Conservation (phyloP, 2,329 filamentous ascomycete genomes). For the Thelonectria olida region DNA sequence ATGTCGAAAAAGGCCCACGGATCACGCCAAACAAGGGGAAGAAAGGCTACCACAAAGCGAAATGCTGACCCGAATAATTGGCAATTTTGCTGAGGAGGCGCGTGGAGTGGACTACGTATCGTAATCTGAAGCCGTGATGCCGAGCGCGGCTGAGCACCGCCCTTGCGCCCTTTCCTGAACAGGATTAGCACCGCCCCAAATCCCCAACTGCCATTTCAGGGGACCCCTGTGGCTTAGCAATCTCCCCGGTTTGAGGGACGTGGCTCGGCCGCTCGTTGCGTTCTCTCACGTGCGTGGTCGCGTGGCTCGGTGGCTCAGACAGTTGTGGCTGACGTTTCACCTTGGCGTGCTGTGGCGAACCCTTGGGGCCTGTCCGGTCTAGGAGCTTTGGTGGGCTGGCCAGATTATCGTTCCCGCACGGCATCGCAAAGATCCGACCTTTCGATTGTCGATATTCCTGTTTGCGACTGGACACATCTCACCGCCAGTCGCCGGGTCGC, state of each 20-base stretch:
- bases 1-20: conserved; percentile 19
- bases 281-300: too few species aligned
- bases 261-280: conserved; percentile 3
- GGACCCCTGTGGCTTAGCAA: conserved; percentile 36
- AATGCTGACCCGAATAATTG: conserved; percentile 32
- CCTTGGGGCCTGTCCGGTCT: not conserved
- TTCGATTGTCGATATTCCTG: conserved; percentile 11
- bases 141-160: conserved; percentile 40
- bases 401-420: conserved; percentile 20
- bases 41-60: conserved; percentile 9
- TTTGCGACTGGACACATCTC: not conserved
- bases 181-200: conserved; percentile 25
- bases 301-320: conserved; percentile 7
- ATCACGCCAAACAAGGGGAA: conserved; percentile 19
- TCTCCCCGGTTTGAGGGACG: not conserved
- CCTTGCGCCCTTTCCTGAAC: conserved; percentile 21
- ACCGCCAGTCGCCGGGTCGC: not conserved
- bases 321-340: not conserved
- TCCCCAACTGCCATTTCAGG: conserved; percentile 33
- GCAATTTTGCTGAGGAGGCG: conserved; percentile 38
- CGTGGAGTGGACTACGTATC: conserved; percentile 41
- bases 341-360: conserved; percentile 1
- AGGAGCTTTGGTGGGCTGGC: conserved; percentile 18
- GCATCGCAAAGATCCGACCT: conserved; percentile 17
- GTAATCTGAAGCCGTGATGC: conserved; percentile 41